A percentile compares a stretch with the other conserved stretches of the same genome.
phyloP scores from a whole-genome alignment of 495 filamentous ascomycete genomes.

The Oidiodendron maius region DNA sequence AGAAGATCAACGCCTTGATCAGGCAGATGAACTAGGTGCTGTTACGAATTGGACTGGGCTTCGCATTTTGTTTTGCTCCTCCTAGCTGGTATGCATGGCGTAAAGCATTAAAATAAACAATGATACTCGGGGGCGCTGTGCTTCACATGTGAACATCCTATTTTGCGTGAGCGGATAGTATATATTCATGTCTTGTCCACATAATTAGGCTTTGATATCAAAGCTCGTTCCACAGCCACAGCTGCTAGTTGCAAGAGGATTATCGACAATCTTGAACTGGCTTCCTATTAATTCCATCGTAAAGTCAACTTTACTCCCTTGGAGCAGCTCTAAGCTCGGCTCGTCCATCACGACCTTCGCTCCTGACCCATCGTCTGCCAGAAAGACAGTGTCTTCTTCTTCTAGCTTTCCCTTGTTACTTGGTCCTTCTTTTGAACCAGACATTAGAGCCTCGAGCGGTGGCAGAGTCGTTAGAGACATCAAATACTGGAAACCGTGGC shows the following conservation, averaged over 20 bases:
- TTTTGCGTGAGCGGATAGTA: neutral
- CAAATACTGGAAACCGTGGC: conserved; percentile 96
- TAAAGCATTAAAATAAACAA: conserved; percentile 4
- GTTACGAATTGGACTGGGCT: conserved; percentile 1
- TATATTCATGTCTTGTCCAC: neutral
- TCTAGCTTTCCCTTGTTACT: conserved; percentile 38
- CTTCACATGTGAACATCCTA: neutral
- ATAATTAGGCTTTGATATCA: conserved; percentile 64
- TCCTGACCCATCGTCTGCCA: conserved; percentile 31
- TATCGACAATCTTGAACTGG: conserved; percentile 94
- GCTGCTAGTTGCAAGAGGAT: conserved; percentile 83
- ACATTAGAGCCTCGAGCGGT: conserved; percentile 10
- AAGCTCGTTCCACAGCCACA: conserved; percentile 99
- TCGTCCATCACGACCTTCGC: conserved; percentile 89
- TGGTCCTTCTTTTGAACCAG: conserved; percentile 5
- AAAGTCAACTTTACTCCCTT: conserved; percentile 91
- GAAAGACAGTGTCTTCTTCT: conserved; percentile 74
- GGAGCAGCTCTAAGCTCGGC: conserved; percentile 80
- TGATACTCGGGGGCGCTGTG: neutral
- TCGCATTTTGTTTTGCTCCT: neutral
- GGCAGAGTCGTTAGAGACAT: conserved; percentile 73
- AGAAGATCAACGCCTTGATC: conserved; percentile 95
- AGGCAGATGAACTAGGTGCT: conserved; percentile 90
- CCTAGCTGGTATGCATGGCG: conserved; percentile 3
- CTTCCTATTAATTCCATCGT: conserved; percentile 96